These are phyloP conservation scores for Globisporangium viniferum DNA, from an alignment of 352 stramenopile species.

Conservation along the genomic window DNA sequence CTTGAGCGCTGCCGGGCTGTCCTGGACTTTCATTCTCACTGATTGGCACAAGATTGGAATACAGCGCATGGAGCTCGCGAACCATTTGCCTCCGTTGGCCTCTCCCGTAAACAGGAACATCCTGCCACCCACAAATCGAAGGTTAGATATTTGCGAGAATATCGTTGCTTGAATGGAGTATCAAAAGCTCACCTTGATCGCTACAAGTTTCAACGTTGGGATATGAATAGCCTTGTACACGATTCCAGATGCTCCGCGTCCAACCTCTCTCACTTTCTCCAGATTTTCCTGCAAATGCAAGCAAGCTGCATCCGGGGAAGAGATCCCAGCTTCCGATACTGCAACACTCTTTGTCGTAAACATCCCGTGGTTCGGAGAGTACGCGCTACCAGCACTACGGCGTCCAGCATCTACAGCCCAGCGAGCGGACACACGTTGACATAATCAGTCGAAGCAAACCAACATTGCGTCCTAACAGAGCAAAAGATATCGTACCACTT, in stretches of 20 bases:
- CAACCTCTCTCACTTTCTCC: conserved; percentile 73
- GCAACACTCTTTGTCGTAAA: conserved; percentile 83
- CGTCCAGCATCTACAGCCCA: conserved; percentile 34
- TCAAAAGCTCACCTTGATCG: conserved; percentile 66
- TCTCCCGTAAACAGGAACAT: conserved; percentile 82
- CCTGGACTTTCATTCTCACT: conserved; percentile 30
- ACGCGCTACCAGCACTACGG: conserved; percentile 74
- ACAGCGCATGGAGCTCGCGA: conserved; percentile 85
- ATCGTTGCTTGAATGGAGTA: not conserved
- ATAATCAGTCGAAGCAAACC: not conserved
- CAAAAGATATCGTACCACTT: conserved; percentile 32
- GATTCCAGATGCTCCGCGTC: conserved; percentile 75
- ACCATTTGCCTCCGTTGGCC: conserved; percentile 88
- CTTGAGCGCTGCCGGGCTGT: conserved; percentile 18
- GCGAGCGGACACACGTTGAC: not conserved
- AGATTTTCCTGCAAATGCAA: conserved; percentile 85
- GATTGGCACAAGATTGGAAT: conserved; percentile 88
- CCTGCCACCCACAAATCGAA: conserved; percentile 26
- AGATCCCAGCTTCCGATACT: conserved; percentile 83
- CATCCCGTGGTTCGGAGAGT: conserved; percentile 85
- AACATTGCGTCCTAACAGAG: not conserved
- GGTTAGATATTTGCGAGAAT: not conserved
- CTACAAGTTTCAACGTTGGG: conserved; percentile 87
- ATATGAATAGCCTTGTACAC: conserved; percentile 92
- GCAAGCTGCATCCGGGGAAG: conserved; percentile 69